Conservation (phyloP, 2,329 filamentous ascomycete species). For the Penicillium sp. region DNA sequence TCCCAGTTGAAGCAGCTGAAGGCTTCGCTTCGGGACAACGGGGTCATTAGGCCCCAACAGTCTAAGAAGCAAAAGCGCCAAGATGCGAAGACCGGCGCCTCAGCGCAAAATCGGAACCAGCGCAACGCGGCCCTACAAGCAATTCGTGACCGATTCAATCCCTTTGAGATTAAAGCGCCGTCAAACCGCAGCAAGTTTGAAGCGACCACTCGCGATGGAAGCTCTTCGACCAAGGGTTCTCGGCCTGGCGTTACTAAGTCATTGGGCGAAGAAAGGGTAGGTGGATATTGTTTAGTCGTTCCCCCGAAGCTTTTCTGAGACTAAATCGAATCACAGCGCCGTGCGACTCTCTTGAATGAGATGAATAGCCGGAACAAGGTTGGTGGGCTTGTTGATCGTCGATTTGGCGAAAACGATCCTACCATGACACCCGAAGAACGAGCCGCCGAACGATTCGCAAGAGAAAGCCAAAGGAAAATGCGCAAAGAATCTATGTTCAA, state of each 20-base stretch:
- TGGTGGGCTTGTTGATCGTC: conserved; percentile 83
- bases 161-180: conserved; percentile 85
- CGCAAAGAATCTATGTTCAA: conserved; percentile 81
- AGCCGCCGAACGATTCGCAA: conserved; percentile 82
- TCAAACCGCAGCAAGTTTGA: conserved; percentile 76
- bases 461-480: conserved; percentile 73
- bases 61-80: conserved; percentile 91
- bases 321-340: conserved; percentile 49
- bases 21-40: conserved; percentile 79
- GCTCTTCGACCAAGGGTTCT: conserved; percentile 54
- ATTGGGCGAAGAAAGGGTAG: conserved; percentile 73
- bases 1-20: conserved; percentile 97
- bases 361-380: conserved; percentile 86
- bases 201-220: conserved; percentile 60
- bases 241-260: conserved; percentile 81
- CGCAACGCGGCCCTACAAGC: conserved; percentile 70
- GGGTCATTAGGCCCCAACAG: conserved; percentile 82
- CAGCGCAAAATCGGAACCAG: conserved; percentile 68
- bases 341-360: conserved; percentile 78
- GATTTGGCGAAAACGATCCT: conserved; percentile 93
- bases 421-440: conserved; percentile 89
- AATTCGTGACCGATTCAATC: conserved; percentile 95
- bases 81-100: conserved; percentile 59
- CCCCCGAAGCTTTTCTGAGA: conserved; percentile 5
- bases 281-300: conserved; percentile 21